Percentiles rank a stretch among this genome's conserved stretches.
These are phyloP conservation scores for Microbotryum intermedium DNA, from an alignment of 1,284 basidiomycete species.

Conservation along the genomic window DNA sequence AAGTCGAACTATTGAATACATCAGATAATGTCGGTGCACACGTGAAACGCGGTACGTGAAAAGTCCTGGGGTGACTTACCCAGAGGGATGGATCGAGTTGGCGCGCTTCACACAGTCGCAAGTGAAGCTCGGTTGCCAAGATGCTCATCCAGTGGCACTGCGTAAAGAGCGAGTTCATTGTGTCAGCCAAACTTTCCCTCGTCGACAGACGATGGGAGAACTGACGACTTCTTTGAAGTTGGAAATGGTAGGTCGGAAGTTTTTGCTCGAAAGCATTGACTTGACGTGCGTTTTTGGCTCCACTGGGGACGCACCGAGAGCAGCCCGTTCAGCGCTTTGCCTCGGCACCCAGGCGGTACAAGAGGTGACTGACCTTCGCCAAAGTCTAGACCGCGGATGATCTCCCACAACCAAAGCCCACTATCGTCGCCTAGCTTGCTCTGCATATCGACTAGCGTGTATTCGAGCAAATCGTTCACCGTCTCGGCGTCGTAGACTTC, in stretches of 20 bases:
- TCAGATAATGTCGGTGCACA: background rate
- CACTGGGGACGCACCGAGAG: conserved; percentile 46
- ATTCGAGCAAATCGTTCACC: conserved; percentile 67
- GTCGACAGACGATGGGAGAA: background rate
- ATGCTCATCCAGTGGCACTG: conserved; percentile 77
- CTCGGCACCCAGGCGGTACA: background rate
- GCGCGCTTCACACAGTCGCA: conserved; percentile 74
- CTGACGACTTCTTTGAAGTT: conserved; percentile 56
- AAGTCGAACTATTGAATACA: background rate
- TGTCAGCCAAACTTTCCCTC: no score
- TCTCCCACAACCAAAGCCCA: conserved; percentile 79
- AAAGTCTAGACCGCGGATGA: conserved; percentile 71
- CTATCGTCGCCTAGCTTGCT: conserved; percentile 70
- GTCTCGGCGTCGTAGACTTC: conserved; percentile 79
- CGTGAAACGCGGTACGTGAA: background rate
- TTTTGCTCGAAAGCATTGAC: conserved; percentile 90
- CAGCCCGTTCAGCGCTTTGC: background rate
- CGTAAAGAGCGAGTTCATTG: background rate
- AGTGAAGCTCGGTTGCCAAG: conserved; percentile 76
- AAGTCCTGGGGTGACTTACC: conserved; percentile 16
- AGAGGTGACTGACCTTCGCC: conserved; percentile 59
- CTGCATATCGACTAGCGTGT: conserved; percentile 64
- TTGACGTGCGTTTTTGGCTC: conserved; percentile 76
- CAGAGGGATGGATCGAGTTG: conserved; percentile 65
- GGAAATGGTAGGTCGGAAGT: conserved; percentile 67